Evolutionary conservation across 2,329 filamentous ascomycete genomes (phyloP).

Genomic region (Paraphaeosphaeria minitans): DNA sequence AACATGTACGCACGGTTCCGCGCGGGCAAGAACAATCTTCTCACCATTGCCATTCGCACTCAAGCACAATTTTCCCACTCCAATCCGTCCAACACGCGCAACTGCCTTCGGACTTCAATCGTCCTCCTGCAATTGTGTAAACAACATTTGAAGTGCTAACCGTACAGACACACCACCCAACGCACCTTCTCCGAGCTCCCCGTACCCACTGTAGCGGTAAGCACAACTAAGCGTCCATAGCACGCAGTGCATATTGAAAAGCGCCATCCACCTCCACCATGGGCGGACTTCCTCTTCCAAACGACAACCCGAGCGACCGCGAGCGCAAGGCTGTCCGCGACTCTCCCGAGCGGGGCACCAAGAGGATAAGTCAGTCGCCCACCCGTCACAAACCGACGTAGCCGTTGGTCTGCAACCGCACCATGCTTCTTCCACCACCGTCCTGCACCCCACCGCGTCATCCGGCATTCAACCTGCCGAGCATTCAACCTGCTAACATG

Average conservation of each 20-base stretch:
- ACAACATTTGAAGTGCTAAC: slow-evolving; percentile 3
- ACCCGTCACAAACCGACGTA: neutral
- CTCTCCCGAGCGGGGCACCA: slow-evolving; percentile 42
- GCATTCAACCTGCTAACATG: slow-evolving; percentile 31
- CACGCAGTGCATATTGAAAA: neutral
- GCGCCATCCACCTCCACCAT: slow-evolving; percentile 13
- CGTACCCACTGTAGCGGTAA: neutral
- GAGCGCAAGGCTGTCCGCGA: slow-evolving; percentile 37
- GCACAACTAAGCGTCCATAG: neutral
- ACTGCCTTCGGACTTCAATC: slow-evolving; percentile 6
- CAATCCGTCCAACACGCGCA: neutral
- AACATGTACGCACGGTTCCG: too few relatives aligned
- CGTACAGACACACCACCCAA: slow-evolving; percentile 6
- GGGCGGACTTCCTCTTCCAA: slow-evolving; percentile 25
- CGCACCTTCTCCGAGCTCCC: neutral
- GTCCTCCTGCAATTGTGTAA: slow-evolving; percentile 4
- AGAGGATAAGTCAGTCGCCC: slow-evolving; percentile 44
- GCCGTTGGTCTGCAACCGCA: neutral
- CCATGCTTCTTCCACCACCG: neutral
- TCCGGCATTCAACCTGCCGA: slow-evolving; percentile 7
- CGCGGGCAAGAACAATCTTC: slow-evolving; percentile 6
- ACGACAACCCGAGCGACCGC: slow-evolving; percentile 27
- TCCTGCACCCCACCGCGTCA: slow-evolving; percentile 9
- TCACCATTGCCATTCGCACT: neutral
- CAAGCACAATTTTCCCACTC: slow-evolving; percentile 1